Conservation (phyloP, 768 basidiomycete species). For the Termitomyces sp. region DNA sequence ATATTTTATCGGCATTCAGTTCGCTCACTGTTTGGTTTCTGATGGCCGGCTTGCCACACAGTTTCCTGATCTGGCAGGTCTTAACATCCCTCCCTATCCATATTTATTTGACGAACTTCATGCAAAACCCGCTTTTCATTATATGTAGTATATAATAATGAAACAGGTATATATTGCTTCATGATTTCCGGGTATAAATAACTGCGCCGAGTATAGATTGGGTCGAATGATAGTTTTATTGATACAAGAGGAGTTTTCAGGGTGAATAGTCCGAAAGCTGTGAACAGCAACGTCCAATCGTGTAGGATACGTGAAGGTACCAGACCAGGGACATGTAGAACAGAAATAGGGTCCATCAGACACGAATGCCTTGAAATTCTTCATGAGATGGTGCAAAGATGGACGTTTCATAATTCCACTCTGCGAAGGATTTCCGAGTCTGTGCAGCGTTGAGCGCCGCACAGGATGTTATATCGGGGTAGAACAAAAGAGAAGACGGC, state of each 20-base stretch:
- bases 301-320: conserved; percentile 1
- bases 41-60: conserved; percentile 9
- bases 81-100: neutral
- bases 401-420: conserved; percentile 9
- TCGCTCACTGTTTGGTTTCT: conserved; percentile 10
- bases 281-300: neutral
- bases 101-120: neutral
- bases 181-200: conserved; percentile 3
- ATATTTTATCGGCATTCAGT: conserved; percentile 10
- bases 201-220: neutral
- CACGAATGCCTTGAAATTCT: conserved; percentile 1
- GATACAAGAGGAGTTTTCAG: conserved; percentile 2
- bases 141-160: neutral
- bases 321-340: neutral
- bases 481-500: conserved; percentile 4
- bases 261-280: neutral
- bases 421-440: neutral
- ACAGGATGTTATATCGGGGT: neutral
- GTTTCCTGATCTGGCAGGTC: neutral
- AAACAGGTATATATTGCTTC: conserved; percentile 1
- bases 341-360: neutral
- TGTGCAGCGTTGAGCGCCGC: neutral
- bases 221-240: neutral
- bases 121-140: neutral
- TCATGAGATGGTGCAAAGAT: conserved; percentile 3